Percentiles rank a stretch among this genome's conserved stretches.
phyloP scores from a whole-genome alignment of 352 stramenopile genomes.

The Elongisporangium prolatum region DNA sequence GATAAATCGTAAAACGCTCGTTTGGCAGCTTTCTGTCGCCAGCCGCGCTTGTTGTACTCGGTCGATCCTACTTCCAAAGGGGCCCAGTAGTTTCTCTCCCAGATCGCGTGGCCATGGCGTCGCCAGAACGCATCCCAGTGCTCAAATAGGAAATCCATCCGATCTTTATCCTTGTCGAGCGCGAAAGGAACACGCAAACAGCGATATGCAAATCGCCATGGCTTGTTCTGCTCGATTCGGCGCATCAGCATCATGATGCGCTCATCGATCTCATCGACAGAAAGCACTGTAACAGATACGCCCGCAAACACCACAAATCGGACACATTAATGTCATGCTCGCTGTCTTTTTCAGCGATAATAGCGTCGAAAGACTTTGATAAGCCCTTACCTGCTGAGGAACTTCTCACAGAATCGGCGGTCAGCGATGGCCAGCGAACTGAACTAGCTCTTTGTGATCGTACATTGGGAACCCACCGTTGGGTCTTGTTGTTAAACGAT shows the following conservation, averaged over 20 bases:
- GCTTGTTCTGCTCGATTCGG: slow-evolving; percentile 24
- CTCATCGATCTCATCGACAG: slow-evolving; percentile 12
- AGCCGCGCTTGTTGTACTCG: slow-evolving; percentile 23
- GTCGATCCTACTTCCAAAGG: slow-evolving; percentile 16
- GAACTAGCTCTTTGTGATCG: not conserved
- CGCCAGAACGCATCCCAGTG: slow-evolving; percentile 49
- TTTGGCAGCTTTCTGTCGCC: slow-evolving; percentile 24
- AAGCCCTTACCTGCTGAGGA: not conserved
- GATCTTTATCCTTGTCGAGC: slow-evolving; percentile 15
- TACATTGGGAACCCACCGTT: not conserved
- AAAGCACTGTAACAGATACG: slow-evolving; percentile 9
- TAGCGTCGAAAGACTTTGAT: too few species aligned
- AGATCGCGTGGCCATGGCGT: slow-evolving; percentile 32
- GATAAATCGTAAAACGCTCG: slow-evolving; percentile 25
- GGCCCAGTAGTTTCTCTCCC: slow-evolving; percentile 43
- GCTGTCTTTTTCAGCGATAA: too few species aligned
- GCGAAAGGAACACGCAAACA: slow-evolving; percentile 34
- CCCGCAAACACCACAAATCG: not conserved
- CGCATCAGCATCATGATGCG: slow-evolving; percentile 20
- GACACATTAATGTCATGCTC: slow-evolving; percentile 1
- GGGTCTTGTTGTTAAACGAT: not conserved
- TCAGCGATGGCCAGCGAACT: too few species aligned
- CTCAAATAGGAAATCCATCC: slow-evolving; percentile 39
- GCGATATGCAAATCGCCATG: slow-evolving; percentile 40
- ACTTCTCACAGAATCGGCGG: too few species aligned